These are phyloP conservation scores for Hemisphaericaspora nanyangensis DNA, from an alignment of 805 yeast genomes.

Conservation along the genomic window DNA sequence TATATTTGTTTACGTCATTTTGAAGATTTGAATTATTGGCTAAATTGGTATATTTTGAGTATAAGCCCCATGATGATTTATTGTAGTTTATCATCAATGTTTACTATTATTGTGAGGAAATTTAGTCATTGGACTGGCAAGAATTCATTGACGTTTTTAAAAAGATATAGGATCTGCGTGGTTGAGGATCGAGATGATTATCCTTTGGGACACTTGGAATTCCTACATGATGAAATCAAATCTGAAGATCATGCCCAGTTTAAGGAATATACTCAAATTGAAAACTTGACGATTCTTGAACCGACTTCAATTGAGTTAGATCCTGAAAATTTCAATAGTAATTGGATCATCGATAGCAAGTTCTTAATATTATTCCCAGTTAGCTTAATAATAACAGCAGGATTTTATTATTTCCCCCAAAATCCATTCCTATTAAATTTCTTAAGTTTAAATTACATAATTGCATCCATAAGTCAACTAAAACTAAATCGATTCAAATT, in stretches of 20 bases:
- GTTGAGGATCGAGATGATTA: constrained; percentile 32
- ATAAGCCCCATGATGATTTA: constrained; percentile 31
- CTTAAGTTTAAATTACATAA: constrained; percentile 38
- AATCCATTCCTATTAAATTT: constrained; percentile 32
- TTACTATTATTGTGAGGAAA: constrained; percentile 22
- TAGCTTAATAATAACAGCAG: constrained; percentile 2
- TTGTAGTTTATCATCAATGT: constrained; percentile 21
- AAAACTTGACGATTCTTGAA: constrained; percentile 3
- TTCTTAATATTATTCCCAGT: constrained; percentile 13
- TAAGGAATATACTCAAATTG: constrained; percentile 11
- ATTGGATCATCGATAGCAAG: constrained; percentile 19
- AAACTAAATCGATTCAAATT: constrained; percentile 43
- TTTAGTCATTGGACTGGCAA: constrained; percentile 20
- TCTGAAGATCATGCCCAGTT: constrained; percentile 23
- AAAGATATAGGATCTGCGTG: constrained; percentile 40
- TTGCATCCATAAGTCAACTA: constrained; percentile 38
- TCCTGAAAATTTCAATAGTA: constrained; percentile 1
- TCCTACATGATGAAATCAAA: constrained; percentile 10
- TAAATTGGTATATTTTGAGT: constrained; percentile 33
- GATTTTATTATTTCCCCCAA: constrained; percentile 2
- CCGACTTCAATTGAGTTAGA: constrained; percentile 2
- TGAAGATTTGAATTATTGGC: constrained; percentile 24
- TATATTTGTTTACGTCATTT: constrained; percentile 33
- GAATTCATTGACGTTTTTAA: constrained; percentile 21
- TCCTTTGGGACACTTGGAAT: constrained; percentile 35